phyloP scores from a whole-genome alignment of 2,329 filamentous ascomycete genomes.

The Colletotrichum australisinense region DNA sequence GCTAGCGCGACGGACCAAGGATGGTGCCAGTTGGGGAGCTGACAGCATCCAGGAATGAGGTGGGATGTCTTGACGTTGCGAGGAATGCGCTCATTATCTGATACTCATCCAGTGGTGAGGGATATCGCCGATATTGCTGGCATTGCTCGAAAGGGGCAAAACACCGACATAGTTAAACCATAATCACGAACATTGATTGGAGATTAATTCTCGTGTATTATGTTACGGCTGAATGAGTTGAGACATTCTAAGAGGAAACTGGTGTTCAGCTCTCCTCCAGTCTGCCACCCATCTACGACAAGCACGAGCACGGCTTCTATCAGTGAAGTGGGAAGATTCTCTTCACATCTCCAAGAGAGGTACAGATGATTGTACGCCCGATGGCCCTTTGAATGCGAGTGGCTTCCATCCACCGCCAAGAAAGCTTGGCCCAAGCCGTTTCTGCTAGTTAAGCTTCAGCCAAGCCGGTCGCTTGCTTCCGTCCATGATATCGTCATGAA shows the following conservation, averaged over 20 bases:
- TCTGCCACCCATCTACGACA: no score
- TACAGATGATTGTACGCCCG: neutral
- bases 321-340: neutral
- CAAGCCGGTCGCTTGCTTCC: slow-evolving; percentile 18
- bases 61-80: neutral
- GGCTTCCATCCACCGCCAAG: slow-evolving; percentile 2
- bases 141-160: neutral
- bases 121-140: neutral
- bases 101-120: neutral
- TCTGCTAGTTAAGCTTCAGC: slow-evolving; percentile 25
- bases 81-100: neutral
- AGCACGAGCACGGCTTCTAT: neutral
- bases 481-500: neutral
- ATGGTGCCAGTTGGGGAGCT: slow-evolving; percentile 14
- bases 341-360: neutral
- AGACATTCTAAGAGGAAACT: neutral
- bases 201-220: neutral
- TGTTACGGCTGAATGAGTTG: neutral
- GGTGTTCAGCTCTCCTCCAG: neutral
- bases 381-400: neutral
- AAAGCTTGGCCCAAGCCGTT: slow-evolving; percentile 7
- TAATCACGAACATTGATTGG: neutral
- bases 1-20: slow-evolving; percentile 11
- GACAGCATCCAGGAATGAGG: neutral
- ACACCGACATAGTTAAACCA: neutral